Base-by-base conservation (phyloP, 2,329 filamentous ascomycete species). In the Aspergillus costaricaensis region DNA sequence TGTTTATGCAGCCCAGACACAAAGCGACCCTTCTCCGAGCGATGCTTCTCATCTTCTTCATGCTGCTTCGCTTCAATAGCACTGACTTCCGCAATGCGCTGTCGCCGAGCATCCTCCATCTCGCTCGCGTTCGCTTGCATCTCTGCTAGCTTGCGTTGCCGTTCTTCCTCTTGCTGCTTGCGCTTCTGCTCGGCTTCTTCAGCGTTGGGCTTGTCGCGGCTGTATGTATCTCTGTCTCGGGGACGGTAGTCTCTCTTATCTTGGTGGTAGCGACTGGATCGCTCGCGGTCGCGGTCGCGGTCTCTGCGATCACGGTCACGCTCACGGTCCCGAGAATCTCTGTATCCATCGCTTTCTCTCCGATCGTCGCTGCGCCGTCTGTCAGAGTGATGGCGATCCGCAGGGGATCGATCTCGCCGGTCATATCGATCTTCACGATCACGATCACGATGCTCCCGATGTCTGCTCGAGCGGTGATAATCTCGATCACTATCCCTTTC, bases 61-160 rank as follows among this genome's bases (percentile, higher is more conserved):
- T 83, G 82, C 48, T 87, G 84, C 17, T 79, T 80, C 52, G 84
- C 82, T 67, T 96, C 91, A 62, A 82, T 82, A 64, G 86, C 85
- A 23, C 86, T 87, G 17, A 93, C 78, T 1, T 86, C 86, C 0
- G 86, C 85, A 9, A 96, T 79, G 23, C 91, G 85, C 61, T 84
- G 82, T 65, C 85, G 85, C 32, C 92, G 87, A 66, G 90, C 87
- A n/a, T 80, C 72, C 67, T 94, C 90, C 51, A 96, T 80, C 10
- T 89, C 85, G 1, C 82, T 83, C 4, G 90, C 90, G 27, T 87
- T 88, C 17, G 84, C 83, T 72, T 91, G 88, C 90, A 92, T 92
- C 8, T 86, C 88, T 15, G 87, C 89, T 17, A 92, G 77, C 72
- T 87, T 91, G 23, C 70, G 68, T 38, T 65, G 65, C 23, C 72